phyloP scores from a whole-genome alignment of 805 yeast genomes.

The Sugiyamaella marilandica region DNA sequence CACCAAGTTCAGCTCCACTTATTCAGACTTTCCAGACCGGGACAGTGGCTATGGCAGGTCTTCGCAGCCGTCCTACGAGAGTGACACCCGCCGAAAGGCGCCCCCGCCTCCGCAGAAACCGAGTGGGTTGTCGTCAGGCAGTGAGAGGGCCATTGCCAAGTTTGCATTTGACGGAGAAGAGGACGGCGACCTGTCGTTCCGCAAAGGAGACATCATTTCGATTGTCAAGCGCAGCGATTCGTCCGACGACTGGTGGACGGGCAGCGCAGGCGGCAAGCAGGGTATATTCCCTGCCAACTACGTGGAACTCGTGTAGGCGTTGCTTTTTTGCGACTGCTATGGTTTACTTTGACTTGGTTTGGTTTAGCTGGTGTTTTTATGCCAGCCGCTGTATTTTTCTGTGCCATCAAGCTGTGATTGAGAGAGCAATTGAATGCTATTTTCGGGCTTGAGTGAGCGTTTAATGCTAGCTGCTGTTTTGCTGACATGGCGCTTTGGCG shows the following conservation, averaged over 20 bases:
- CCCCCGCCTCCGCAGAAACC: slow-evolving; percentile 14
- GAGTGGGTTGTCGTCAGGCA: slow-evolving; percentile 22
- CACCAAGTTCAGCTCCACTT: slow-evolving; percentile 37
- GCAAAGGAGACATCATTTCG: slow-evolving; percentile 89
- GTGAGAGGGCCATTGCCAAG: slow-evolving; percentile 84
- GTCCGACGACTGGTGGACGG: slow-evolving; percentile 99
- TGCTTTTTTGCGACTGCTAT: no score
- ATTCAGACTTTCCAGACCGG: slow-evolving; percentile 37
- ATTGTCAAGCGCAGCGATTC: slow-evolving; percentile 82
- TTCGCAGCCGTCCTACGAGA: background rate
- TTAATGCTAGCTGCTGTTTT: background rate
- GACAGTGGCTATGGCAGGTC: slow-evolving; percentile 11
- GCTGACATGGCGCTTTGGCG: background rate
- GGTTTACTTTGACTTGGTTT: background rate
- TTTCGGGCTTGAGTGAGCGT: no score
- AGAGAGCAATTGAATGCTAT: background rate
- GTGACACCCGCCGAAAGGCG: slow-evolving; percentile 3
- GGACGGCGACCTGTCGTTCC: slow-evolving; percentile 86
- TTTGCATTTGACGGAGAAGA: slow-evolving; percentile 89
- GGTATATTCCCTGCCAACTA: slow-evolving; percentile 98
- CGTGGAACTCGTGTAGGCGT: slow-evolving; percentile 62
- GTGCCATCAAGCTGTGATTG: background rate
- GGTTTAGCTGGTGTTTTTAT: background rate
- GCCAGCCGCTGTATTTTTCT: no score
- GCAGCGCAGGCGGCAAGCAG: slow-evolving; percentile 71